These are phyloP conservation scores for Yamadazyma scolyti DNA, from an alignment of 805 yeast genomes.

Conservation along the genomic window DNA sequence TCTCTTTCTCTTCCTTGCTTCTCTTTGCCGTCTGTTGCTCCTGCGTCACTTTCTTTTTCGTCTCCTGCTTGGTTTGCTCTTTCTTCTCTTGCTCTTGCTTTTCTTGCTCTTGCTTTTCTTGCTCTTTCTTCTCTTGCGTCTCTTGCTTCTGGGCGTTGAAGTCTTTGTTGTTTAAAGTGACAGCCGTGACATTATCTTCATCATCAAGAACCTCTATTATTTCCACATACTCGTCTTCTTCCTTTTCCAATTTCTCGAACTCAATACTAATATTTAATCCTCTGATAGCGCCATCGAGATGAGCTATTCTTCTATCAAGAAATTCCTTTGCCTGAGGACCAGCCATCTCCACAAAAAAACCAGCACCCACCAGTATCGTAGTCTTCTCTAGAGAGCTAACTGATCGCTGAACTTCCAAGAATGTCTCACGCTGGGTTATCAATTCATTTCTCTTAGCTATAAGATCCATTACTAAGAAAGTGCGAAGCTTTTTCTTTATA, in stretches of 20 bases:
- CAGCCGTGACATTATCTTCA: slow-evolving; percentile 60
- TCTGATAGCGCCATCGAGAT: slow-evolving; percentile 27
- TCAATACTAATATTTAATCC: slow-evolving; percentile 37
- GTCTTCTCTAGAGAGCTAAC: slow-evolving; percentile 10
- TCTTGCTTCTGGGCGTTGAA: not conserved
- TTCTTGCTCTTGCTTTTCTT: not conserved
- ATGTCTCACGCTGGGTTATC: no score
- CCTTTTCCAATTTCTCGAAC: slow-evolving; percentile 26
- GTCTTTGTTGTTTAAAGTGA: slow-evolving; percentile 10
- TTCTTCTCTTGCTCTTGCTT: slow-evolving; percentile 1
- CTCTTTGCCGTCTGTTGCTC: not conserved
- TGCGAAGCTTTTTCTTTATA: slow-evolving; percentile 6
- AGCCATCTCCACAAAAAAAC: slow-evolving; percentile 34
- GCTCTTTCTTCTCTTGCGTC: not conserved
- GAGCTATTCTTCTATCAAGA: slow-evolving; percentile 21
- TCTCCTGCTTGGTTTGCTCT: not conserved
- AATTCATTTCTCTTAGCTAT: no score
- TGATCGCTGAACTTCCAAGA: slow-evolving; percentile 1
- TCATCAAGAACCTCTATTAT: slow-evolving; percentile 79
- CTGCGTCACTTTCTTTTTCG: not conserved
- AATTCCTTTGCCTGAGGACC: slow-evolving; percentile 24
- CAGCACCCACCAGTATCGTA: slow-evolving; percentile 36
- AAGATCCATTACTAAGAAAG: slow-evolving; percentile 2
- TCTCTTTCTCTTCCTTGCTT: not conserved
- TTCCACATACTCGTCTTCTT: slow-evolving; percentile 43